phyloP scores from a whole-genome alignment of 1,139 yeast species.

The Magnusiomyces suaveolens region DNA sequence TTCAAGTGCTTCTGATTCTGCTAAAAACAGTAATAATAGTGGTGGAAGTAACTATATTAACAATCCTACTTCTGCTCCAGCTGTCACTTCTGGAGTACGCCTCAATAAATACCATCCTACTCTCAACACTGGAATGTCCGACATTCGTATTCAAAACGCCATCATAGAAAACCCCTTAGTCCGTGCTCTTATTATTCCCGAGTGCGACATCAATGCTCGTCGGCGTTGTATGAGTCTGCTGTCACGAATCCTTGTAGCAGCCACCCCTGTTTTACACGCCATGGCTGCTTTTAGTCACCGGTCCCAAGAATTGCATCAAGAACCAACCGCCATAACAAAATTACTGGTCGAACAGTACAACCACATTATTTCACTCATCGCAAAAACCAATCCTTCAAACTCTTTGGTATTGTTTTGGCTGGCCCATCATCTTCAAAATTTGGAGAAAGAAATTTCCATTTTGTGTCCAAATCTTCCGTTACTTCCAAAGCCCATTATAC shows the following conservation, averaged over 20 bases:
- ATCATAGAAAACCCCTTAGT: slow-evolving; percentile 27
- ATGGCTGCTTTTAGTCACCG: slow-evolving; percentile 11
- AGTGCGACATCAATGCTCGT: slow-evolving; percentile 28
- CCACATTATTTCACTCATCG: slow-evolving; percentile 8
- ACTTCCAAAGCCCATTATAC: background rate
- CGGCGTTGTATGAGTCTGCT: slow-evolving; percentile 25
- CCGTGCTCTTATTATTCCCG: slow-evolving; percentile 28
- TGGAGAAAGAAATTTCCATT: slow-evolving; percentile 7
- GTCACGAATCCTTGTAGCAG: slow-evolving; percentile 24
- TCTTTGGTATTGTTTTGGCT: slow-evolving; percentile 13
- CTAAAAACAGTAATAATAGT: too few species aligned
- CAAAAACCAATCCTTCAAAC: slow-evolving; percentile 3
- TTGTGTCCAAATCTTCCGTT: slow-evolving; percentile 3
- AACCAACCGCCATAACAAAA: slow-evolving; percentile 3
- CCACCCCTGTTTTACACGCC: slow-evolving; percentile 26
- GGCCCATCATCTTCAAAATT: slow-evolving; percentile 11
- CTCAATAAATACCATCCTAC: slow-evolving; percentile 27
- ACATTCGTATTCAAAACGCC: slow-evolving; percentile 28
- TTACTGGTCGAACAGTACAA: slow-evolving; percentile 8
- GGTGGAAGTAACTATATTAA: too few species aligned
- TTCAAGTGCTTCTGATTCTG: background rate
- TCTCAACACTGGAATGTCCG: slow-evolving; percentile 27
- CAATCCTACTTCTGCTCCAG: background rate
- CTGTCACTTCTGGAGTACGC: slow-evolving; percentile 9
- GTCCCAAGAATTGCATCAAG: slow-evolving; percentile 1